A percentile compares a stretch with the other conserved stretches of the same genome.
Conservation (phyloP, 768 basidiomycete genomes). For the Hysterangium stoloniferum region DNA sequence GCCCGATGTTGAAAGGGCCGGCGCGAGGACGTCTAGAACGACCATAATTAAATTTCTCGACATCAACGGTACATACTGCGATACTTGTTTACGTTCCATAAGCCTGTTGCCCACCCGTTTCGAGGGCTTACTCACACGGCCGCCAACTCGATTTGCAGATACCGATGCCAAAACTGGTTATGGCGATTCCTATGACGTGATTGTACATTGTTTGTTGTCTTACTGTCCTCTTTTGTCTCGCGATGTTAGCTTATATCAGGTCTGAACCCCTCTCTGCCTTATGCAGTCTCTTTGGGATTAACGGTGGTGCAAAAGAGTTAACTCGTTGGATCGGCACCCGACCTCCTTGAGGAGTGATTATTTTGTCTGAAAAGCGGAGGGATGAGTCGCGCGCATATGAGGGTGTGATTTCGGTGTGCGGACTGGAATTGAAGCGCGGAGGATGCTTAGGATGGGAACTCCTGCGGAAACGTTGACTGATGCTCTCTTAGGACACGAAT, state of each 20-base stretch:
- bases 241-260: constrained; percentile 90
- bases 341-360: no score
- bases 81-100: constrained; percentile 5
- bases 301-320: no score
- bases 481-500: no score
- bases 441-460: no score
- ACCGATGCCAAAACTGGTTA: constrained; percentile 24
- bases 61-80: background rate
- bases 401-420: no score
- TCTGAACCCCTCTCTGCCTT: no score
- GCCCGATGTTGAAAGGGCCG: constrained; percentile 6
- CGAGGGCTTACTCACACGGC: constrained; percentile 11
- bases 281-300: no score
- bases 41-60: background rate
- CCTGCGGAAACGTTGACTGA: no score
- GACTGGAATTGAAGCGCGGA: no score
- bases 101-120: constrained; percentile 14
- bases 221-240: constrained; percentile 61
- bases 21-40: constrained; percentile 3
- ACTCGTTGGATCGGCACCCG: no score
- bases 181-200: constrained; percentile 42
- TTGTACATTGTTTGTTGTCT: constrained; percentile 65
- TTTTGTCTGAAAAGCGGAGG: no score
- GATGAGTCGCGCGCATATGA: no score
- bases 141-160: constrained; percentile 29